Evolutionary conservation across 495 filamentous ascomycete genomes (phyloP).

Genomic region (Durotheca rogersii): DNA sequence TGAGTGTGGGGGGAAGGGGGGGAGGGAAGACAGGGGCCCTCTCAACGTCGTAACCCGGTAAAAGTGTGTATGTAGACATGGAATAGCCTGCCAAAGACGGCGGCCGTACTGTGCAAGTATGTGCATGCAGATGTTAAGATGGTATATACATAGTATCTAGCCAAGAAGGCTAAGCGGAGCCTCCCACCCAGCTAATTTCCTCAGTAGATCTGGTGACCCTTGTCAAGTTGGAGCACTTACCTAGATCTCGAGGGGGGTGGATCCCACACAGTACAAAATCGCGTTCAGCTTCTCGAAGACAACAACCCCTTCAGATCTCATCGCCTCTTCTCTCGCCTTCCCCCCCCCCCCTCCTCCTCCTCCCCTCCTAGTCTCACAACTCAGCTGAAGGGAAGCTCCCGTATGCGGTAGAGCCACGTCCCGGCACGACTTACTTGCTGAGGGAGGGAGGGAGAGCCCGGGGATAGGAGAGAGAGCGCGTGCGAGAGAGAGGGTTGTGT

Average conservation of each 20-base stretch:
- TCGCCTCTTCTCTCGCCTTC: too few relatives aligned
- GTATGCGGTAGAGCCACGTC: background rate
- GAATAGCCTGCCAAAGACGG: background rate
- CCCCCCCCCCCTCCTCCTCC: too few relatives aligned
- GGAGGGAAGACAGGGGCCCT: background rate
- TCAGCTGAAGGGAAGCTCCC: constrained; percentile 29
- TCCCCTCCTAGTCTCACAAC: too few relatives aligned
- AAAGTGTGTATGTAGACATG: background rate
- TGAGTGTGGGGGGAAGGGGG: background rate
- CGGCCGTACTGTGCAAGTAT: too few relatives aligned
- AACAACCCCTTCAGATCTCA: constrained; percentile 14
- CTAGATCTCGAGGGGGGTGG: constrained; percentile 27
- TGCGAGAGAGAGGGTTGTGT: constrained; percentile 16
- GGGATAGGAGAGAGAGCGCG: too few relatives aligned
- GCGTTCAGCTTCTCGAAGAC: constrained; percentile 16
- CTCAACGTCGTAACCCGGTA: background rate
- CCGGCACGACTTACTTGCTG: too few relatives aligned
- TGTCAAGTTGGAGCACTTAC: constrained; percentile 22
- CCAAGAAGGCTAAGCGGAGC: constrained; percentile 7
- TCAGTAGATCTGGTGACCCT: constrained; percentile 27
- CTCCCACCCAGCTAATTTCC: constrained; percentile 13
- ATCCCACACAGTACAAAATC: constrained; percentile 30
- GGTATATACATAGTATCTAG: background rate
- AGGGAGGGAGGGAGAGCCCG: too few relatives aligned
- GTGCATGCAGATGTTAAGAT: background rate